Base-by-base conservation (phyloP, 2,329 filamentous ascomycete genomes). In the Bipolaris zeicola region DNA sequence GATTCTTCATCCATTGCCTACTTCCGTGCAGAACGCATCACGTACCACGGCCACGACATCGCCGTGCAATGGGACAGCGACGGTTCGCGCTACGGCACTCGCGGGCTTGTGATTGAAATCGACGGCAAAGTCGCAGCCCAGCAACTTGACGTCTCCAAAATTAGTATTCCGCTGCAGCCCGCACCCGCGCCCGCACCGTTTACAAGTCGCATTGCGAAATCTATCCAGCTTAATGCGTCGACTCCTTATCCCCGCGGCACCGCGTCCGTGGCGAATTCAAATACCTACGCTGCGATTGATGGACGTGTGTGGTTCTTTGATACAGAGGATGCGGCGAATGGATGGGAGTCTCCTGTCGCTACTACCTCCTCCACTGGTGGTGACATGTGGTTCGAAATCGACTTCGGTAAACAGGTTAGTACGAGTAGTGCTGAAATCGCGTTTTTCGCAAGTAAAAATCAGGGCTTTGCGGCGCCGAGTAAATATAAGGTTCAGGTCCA, bases 31-130 rank as follows among this genome's bases (percentile, higher is more conserved):
- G 77, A 80, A 52, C 66, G 72, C 18, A 69, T 80, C 13, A 55
- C 73, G 3, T 80, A 80, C 60, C 78, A 80, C 57, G 78, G 78
- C 3, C 74, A 76, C 50, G 70, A 74, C 11, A 62, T 80, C 20
- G 71, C 74, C 14, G 71, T 80, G 0, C 75, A 79, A 58, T 80
- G 78, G 77, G 77, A 80, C 24, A 66, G 64, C 1, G 62, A 63
- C 47, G 76, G 76, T 2, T 69, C 65, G 1, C 69, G 62, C 31
- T 78, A 76, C 43, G 67, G 69, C 26, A 56, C 63, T 24, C 57
- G 62, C 0, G 76, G 76, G 6, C 67, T 78, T 3, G 65, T 65
- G 7, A 49, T 78, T 13, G 74, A 76, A 53, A 62, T 78, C 20
- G 74, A 77, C 55, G 73, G 73, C 8, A 52, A 57, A 11, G 61